Percentiles rank a stretch among this genome's conserved stretches.
phyloP scores from a whole-genome alignment of 2,329 filamentous ascomycete species.

The Stagonosporopsis chrysanthemi region DNA sequence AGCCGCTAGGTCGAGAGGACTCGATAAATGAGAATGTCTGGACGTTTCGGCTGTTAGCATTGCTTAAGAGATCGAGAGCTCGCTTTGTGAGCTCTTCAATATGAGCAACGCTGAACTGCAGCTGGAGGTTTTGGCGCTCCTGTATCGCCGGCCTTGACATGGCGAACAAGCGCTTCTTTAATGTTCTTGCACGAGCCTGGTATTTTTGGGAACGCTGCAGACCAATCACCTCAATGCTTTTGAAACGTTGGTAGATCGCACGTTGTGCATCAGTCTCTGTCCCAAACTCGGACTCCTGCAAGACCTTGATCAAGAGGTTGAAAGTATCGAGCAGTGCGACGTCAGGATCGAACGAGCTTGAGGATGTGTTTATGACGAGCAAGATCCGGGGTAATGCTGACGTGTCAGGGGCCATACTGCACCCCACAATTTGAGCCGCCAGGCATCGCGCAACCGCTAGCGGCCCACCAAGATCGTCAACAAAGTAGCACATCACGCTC shows the following conservation, averaged over 20 bases:
- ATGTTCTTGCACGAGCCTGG: too few species aligned
- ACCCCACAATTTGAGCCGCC: neutral
- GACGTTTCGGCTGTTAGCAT: neutral
- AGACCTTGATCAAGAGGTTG: neutral
- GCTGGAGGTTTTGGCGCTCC: neutral
- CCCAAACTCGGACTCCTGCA: neutral
- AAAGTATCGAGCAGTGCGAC: neutral
- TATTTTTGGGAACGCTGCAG: neutral
- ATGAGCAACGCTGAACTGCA: neutral
- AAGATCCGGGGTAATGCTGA: neutral
- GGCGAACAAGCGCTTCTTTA: neutral
- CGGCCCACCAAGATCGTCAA: neutral
- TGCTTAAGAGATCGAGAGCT: slow-evolving; percentile 12
- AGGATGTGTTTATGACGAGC: neutral
- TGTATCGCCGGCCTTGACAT: neutral
- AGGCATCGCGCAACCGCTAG: neutral
- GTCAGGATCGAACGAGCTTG: neutral
- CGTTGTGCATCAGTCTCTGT: neutral
- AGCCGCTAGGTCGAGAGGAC: slow-evolving; percentile 24
- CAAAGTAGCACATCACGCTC: neutral
- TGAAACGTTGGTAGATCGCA: neutral
- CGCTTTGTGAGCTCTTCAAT: slow-evolving; percentile 14
- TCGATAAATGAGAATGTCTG: neutral
- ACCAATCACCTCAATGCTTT: neutral
- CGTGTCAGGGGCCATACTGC: neutral